phyloP scores from a whole-genome alignment of 169 alveolate species.

The Miamiensis avidus region DNA sequence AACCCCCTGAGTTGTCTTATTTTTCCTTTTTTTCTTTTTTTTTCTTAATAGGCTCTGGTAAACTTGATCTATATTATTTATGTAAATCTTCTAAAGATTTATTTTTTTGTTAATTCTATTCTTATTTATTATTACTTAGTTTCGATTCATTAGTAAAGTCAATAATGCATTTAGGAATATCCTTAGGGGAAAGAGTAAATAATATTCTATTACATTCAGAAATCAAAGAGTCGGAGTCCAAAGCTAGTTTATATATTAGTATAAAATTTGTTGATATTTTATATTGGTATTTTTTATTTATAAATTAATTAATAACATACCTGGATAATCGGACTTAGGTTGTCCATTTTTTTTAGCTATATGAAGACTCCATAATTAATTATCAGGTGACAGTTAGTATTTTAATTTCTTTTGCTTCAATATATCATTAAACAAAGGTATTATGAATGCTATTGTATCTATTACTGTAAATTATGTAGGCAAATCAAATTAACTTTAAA shows the following conservation, averaged over 20 bases:
- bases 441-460: neutral
- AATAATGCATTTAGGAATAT: neutral
- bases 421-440: neutral
- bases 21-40: neutral
- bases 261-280: neutral
- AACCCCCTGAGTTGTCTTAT: neutral
- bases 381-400: neutral
- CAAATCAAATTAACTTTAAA: no score
- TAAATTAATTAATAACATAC: neutral
- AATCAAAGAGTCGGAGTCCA: neutral
- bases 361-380: neutral
- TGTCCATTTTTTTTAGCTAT: neutral
- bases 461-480: neutral
- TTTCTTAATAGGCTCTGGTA: neutral
- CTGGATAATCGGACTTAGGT: neutral
- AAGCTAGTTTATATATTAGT: neutral
- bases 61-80: neutral
- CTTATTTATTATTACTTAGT: neutral
- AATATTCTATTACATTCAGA: neutral
- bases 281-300: neutral
- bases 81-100: neutral
- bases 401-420: neutral
- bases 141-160: neutral
- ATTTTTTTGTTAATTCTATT: neutral
- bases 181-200: neutral